Base-by-base conservation (phyloP, 768 basidiomycete species). In the Leccinum longicurvipes region DNA sequence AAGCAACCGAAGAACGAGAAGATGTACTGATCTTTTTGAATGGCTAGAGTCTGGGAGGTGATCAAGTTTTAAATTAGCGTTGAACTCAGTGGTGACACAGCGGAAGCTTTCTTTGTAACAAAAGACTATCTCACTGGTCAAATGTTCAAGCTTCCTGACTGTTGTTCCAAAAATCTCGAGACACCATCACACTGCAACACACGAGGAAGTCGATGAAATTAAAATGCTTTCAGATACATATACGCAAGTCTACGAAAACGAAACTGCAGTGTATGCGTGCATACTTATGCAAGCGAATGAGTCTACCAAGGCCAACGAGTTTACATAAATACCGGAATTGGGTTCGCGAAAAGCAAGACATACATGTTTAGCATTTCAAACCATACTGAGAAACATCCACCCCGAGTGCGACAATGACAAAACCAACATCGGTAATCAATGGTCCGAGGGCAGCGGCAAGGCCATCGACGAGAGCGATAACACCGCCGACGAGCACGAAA, bases 331-430 rank as follows among this genome's bases (percentile, higher is more conserved):
- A 12, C n/a, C 6, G 2, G 14, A 6, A 23, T 23, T 45, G 29
- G n/a, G 6, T 32, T 14, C 25, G 23, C 24, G 6, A 10, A 15
- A 17, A 3, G 45, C 19, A 11, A 28, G 10, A 27, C 29, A 3
- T 54, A 53, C 24, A 56, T 55, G 54, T 58, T 59, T 45, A 68
- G 27, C 53, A 72, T 46, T 44, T 58, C 61, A 36, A 36, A 36
- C 36, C 17, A 36, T 36, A 36, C 17, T 51, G 74, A 58, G 55
- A 72, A 24, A 54, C 46, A 23, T 46, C 48, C 36, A 67, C 51
- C 45, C 60, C 55, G 47, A 75, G 67, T 17, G 44, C 48, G 36
- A 58, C 12, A 48, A 74, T 54, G 51, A 72, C 51, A 21, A 53
- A 23, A 12, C 60, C 14, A 50, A 66, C 54, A 19, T 50, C 51